Conservation (phyloP, 306 rosid genomes). For the Bauhinia variegata region DNA sequence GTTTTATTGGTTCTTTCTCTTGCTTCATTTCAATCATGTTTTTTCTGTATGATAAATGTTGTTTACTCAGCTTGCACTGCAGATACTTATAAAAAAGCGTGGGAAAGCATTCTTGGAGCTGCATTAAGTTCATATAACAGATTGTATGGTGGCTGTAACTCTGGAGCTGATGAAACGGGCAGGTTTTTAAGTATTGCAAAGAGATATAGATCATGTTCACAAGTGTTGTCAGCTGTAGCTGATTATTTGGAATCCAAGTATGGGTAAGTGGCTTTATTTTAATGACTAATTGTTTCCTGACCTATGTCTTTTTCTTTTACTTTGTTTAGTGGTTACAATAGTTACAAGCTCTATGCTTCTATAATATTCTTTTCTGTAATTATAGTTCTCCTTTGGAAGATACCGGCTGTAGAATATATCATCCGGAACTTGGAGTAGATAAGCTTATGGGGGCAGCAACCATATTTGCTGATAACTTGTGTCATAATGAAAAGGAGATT, state of each 20-base stretch:
- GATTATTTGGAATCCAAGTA: slow-evolving; percentile 64
- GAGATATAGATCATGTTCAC: slow-evolving; percentile 64
- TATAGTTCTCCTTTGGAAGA: slow-evolving; percentile 59
- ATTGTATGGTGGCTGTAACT: slow-evolving; percentile 34
- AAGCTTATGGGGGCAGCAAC: slow-evolving; percentile 46
- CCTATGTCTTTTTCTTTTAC: slow-evolving; percentile 13
- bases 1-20: not conserved
- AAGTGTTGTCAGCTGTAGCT: slow-evolving; percentile 77
- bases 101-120: slow-evolving; percentile 78
- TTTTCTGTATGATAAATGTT: not conserved
- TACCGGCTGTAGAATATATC: slow-evolving; percentile 42
- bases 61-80: slow-evolving; percentile 42
- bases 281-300: slow-evolving; percentile 13
- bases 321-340: slow-evolving; percentile 10
- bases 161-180: slow-evolving; percentile 46
- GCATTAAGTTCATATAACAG: slow-evolving; percentile 58
- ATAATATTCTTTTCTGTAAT: slow-evolving; percentile 30
- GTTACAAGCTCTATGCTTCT: slow-evolving; percentile 7
- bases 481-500: slow-evolving; percentile 63
- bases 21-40: not conserved
- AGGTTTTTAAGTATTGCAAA: slow-evolving; percentile 63
- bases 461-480: slow-evolving; percentile 67
- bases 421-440: slow-evolving; percentile 55
- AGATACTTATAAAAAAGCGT: slow-evolving; percentile 47
- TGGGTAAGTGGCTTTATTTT: slow-evolving; percentile 58